These are phyloP conservation scores for Auricularia heimuer DNA, from an alignment of 768 basidiomycete genomes.

Conservation along the genomic window DNA sequence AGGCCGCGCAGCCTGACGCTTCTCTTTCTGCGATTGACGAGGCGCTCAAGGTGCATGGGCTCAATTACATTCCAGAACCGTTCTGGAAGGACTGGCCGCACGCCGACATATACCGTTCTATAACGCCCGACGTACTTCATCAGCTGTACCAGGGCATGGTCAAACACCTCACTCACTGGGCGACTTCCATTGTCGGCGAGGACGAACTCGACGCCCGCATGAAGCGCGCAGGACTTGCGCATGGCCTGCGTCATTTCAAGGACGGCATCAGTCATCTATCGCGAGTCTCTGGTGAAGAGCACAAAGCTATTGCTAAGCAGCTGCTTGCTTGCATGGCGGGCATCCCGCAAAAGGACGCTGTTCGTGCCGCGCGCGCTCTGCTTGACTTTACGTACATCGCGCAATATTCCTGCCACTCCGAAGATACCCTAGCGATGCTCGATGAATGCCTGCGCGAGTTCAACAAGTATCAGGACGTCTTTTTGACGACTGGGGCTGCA, in stretches of 20 bases:
- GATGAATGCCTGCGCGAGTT: slow-evolving; percentile 21
- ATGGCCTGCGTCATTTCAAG: slow-evolving; percentile 7
- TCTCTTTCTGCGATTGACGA: neutral
- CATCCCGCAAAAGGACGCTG: slow-evolving; percentile 19
- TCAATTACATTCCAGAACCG: slow-evolving; percentile 5
- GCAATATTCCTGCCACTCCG: slow-evolving; percentile 24
- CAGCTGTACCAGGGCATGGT: slow-evolving; percentile 12
- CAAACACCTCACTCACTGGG: slow-evolving; percentile 10
- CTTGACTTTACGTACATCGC: slow-evolving; percentile 33
- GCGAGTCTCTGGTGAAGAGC: slow-evolving; percentile 7
- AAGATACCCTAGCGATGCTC: slow-evolving; percentile 20
- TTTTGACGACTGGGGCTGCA: slow-evolving; percentile 18
- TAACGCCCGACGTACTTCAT: slow-evolving; percentile 15
- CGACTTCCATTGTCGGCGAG: neutral
- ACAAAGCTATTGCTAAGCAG: slow-evolving; percentile 12
- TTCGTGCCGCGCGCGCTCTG: slow-evolving; percentile 18
- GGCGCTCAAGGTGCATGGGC: neutral
- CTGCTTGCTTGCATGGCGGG: neutral
- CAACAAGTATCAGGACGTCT: slow-evolving; percentile 28
- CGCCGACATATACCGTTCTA: slow-evolving; percentile 9
- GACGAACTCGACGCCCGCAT: slow-evolving; percentile 9
- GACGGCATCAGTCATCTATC: slow-evolving; percentile 9
- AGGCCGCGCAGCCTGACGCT: neutral
- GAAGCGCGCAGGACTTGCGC: slow-evolving; percentile 6
- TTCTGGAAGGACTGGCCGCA: slow-evolving; percentile 13